A percentile compares a stretch with the other conserved stretches of the same genome.
phyloP scores from a whole-genome alignment of 495 filamentous ascomycete genomes.

The Mycothermus thermophilus region DNA sequence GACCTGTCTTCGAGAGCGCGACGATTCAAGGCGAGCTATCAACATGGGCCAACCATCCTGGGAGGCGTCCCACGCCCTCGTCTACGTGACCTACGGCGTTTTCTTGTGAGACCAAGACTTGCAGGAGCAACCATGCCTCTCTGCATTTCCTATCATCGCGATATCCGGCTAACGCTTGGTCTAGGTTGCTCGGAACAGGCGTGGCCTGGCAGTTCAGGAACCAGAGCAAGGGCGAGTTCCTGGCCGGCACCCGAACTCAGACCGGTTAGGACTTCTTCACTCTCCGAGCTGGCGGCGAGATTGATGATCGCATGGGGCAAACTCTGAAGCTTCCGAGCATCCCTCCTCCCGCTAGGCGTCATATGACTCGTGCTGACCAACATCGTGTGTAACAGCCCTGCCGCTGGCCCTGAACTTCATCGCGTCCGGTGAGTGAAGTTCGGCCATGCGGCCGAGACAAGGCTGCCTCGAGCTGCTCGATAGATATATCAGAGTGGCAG shows the following conservation, averaged over 20 bases:
- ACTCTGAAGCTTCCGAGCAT: too few species aligned
- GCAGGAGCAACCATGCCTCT: too few species aligned
- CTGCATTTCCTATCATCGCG: neutral
- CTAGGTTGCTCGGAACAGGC: conserved; percentile 46
- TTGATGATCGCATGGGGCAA: conserved; percentile 2
- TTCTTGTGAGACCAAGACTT: conserved; percentile 44
- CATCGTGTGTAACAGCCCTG: conserved; percentile 40
- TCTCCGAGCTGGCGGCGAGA: conserved; percentile 1
- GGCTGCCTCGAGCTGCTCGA: conserved; percentile 5
- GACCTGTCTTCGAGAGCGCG: too few species aligned
- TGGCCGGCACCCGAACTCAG: conserved; percentile 60
- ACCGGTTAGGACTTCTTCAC: conserved; percentile 44
- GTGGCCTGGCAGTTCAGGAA: conserved; percentile 55
- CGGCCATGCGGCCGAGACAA: conserved; percentile 1
- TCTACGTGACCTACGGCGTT: conserved; percentile 57
- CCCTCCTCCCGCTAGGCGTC: too few species aligned
- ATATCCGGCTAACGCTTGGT: conserved; percentile 1
- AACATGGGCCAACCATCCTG: conserved; percentile 55
- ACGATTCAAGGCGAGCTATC: too few species aligned
- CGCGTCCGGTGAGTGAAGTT: conserved; percentile 58
- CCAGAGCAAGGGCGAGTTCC: conserved; percentile 54
- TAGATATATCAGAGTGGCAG: conserved; percentile 33
- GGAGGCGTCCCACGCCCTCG: conserved; percentile 58
- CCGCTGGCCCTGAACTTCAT: conserved; percentile 72
- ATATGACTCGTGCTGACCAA: too few species aligned